Conservation (phyloP, 164 flowering plant species). For the Vitis labrusca region DNA sequence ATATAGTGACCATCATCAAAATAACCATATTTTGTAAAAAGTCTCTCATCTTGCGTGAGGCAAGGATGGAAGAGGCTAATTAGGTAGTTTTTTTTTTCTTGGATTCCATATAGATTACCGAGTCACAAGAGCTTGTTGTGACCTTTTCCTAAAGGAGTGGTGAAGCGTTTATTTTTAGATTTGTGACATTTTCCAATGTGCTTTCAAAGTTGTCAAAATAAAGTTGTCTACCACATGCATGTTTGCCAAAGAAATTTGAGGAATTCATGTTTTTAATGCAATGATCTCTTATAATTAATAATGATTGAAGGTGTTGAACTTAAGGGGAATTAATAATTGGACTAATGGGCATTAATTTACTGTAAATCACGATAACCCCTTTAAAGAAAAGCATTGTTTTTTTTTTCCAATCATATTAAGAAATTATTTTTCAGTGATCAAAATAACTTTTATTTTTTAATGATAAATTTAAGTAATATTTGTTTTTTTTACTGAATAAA, state of each 20-base stretch:
- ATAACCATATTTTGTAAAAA: not conserved
- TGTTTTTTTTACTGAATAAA: no score
- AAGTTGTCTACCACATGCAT: not conserved
- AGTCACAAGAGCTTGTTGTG: constrained; percentile 13
- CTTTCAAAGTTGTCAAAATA: not conserved
- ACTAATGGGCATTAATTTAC: no score
- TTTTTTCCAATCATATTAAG: no score
- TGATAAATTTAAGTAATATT: no score
- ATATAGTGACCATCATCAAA: no score
- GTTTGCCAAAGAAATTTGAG: not conserved
- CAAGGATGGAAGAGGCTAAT: constrained; percentile 49
- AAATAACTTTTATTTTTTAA: no score
- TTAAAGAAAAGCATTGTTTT: no score
- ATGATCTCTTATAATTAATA: no score
- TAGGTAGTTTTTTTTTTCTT: not conserved
- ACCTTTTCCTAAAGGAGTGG: not conserved
- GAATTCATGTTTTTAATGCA: not conserved
- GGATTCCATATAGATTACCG: not conserved
- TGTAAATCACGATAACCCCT: no score
- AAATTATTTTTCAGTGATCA: no score
- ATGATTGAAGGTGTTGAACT: no score
- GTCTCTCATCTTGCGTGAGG: constrained; percentile 58
- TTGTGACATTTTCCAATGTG: not conserved
- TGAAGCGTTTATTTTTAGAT: not conserved
- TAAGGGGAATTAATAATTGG: no score